Evolutionary conservation across 106 monocot species (phyloP), one percentile per base, ranked within the genome.

Genomic region (Gastrodia elata): DNA sequence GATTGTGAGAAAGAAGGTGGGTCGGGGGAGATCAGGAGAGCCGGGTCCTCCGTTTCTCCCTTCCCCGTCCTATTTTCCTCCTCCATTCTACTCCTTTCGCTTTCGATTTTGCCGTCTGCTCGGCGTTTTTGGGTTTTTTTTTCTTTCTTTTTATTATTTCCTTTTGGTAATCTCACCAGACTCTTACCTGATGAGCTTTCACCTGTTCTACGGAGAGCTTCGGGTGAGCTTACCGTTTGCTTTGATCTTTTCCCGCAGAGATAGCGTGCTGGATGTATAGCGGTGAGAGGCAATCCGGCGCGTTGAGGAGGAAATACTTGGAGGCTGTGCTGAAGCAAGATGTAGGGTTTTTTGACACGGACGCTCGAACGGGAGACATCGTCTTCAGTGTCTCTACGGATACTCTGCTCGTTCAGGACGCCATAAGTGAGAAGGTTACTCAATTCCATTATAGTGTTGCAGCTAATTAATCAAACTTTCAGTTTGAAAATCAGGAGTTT

Each of bases 191-290:
- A 38, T 36, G 16, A 16, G 72, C 28, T 38, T 0, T 35, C 5
- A 27, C 64, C 30, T 2, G 15, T 26, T 42, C 41, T 40, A 44
- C 44, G 42, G 1, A 36, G 34, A 37, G 42, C 39, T 67, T 20
- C 35, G 6, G 36, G 39, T 39, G 24, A 39, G 22, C 68, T 68
- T 39, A 20, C 39, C 68, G 38, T 40, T 40, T 40, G n/a, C 26
- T 52, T 49, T 7, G 9, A 39, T 9, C 39, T 0, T 6, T 61
- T 14, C 1, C 48, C 73, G 39, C 88, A 98, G 97, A 98, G 90
- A 98, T 98, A 28, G 81, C 93, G 37, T 98, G 97, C 73, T 98
- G 97, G 97, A 98, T 93, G 97, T 88, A 93, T 81, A 93, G 93
- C 25, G 97, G 97, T 5, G 97, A 98, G 84, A 80, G 97, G 81